Conservation (phyloP, 768 basidiomycete genomes). For the Russula lepida region DNA sequence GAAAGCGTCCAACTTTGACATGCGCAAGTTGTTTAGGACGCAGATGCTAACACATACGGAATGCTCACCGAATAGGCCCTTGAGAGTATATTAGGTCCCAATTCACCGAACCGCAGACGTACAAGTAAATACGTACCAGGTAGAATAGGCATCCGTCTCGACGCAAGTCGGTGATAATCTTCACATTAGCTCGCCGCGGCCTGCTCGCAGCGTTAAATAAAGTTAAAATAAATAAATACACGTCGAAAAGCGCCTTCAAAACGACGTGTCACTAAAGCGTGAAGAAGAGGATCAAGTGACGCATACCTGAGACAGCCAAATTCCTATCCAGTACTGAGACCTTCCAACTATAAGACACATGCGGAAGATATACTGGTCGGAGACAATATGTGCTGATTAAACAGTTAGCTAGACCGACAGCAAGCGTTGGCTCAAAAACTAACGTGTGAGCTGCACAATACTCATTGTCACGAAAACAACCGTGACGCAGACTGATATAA, state of each 20-base stretch:
- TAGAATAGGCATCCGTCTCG: slow-evolving; percentile 33
- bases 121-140: slow-evolving; percentile 24
- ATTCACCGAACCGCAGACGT: background rate
- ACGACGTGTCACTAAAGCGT: background rate
- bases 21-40: background rate
- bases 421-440: background rate
- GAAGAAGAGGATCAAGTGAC: background rate
- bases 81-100: background rate
- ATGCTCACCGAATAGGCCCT: slow-evolving; percentile 12
- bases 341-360: slow-evolving; percentile 15
- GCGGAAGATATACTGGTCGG: slow-evolving; percentile 6
- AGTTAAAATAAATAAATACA: slow-evolving; percentile 30
- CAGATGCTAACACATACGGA: background rate
- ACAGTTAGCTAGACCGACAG: background rate
- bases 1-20: slow-evolving; percentile 10
- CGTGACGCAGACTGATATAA: slow-evolving; percentile 8
- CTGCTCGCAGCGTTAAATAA: slow-evolving; percentile 32
- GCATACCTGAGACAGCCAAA: slow-evolving; percentile 33
- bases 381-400: background rate
- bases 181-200: slow-evolving; percentile 28
- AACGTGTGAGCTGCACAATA: slow-evolving; percentile 6
- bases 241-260: slow-evolving; percentile 31
- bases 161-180: slow-evolving; percentile 29
- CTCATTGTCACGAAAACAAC: slow-evolving; percentile 1
- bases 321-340: slow-evolving; percentile 13